Percentiles rank a stretch among this genome's conserved stretches.
These are phyloP conservation scores for Phoma sp. DNA, from an alignment of 2,329 filamentous ascomycete genomes.

Conservation along the genomic window DNA sequence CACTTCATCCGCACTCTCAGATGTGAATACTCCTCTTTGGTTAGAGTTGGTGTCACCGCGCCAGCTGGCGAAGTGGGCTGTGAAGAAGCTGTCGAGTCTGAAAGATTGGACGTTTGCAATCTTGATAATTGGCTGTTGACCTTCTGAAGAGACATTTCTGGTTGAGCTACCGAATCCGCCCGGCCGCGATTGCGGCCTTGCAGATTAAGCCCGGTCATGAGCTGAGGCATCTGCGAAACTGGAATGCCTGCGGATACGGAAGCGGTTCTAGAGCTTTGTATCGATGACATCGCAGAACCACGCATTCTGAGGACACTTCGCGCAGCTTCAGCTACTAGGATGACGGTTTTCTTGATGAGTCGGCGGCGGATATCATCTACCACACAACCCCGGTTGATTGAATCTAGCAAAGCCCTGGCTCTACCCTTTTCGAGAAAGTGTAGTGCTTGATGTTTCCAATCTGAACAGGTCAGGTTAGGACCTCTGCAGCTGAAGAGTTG, in stretches of 20 bases:
- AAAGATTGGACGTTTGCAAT: background rate
- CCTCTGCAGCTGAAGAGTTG: background rate
- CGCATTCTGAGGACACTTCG: too few relatives aligned
- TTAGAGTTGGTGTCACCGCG: background rate
- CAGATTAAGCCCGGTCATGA: too few relatives aligned
- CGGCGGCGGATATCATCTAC: background rate
- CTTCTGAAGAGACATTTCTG: background rate
- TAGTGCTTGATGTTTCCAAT: conserved; percentile 3
- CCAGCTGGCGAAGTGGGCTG: background rate
- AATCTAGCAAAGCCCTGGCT: background rate
- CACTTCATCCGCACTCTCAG: background rate
- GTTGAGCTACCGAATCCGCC: background rate
- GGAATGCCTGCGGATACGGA: too few relatives aligned
- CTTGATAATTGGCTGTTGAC: background rate
- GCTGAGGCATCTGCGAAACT: too few relatives aligned
- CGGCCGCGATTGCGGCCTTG: too few relatives aligned
- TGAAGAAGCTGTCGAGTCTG: background rate
- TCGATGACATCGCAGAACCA: too few relatives aligned
- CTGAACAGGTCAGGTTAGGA: background rate
- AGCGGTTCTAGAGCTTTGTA: too few relatives aligned
- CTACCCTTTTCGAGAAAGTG: background rate
- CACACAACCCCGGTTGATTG: background rate
- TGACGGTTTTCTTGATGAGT: too few relatives aligned
- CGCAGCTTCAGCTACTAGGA: too few relatives aligned
- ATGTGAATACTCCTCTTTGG: background rate